Base-by-base conservation (phyloP, 1,139 yeast genomes). In the Torulaspora pretoriensis region DNA sequence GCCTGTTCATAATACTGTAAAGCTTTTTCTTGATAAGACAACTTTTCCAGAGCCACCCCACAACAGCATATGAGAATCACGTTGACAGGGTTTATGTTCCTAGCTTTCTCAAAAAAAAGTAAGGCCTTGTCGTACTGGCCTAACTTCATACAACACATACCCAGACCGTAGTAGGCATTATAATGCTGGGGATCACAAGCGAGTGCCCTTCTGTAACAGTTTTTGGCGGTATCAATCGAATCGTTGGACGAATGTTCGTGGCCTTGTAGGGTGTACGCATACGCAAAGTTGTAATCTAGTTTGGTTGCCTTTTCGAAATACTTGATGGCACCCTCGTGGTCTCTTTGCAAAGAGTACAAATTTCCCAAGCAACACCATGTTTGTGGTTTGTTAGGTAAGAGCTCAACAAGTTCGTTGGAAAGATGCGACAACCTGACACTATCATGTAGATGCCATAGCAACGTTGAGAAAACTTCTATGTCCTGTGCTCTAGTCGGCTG, bases 291-390 rank as follows among this genome's bases (percentile, higher is more conserved):
- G n/a, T 81, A 80, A 59, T 86, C 82, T 14, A 84, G 63, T 49
- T 79, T 79, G 2, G 81, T 77, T 1, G 97, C 92, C 50, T 89
- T 79, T 51, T 80, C 80, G 66, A 94, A 89, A 60, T 96, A 88
- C 58, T 81, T 81, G 35, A 90, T 80, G 0, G 98, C 96, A 61
- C 87, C 95, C 52, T 86, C 95, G 2, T 95, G 86, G 57, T 92
- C 97, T 51, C 88, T 73, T 31, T 78, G 80, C 32, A 90, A 70
- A 9, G 97, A 87, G 55, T 87, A 87, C 39, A 92, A 75, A 63
- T 94, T 92, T 2, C 98, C 98, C 43, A 89, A 72, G 0, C 86
- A 82, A 57, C 95, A 86, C 98, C 98, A 92, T 0, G 97, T 83
- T 50, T 88, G 83, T 2, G 96, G 84, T 7, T 82, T 72, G 24